Evolutionary conservation across 768 basidiomycete genomes (phyloP).

Genomic region (Daedaleopsis sinensis): DNA sequence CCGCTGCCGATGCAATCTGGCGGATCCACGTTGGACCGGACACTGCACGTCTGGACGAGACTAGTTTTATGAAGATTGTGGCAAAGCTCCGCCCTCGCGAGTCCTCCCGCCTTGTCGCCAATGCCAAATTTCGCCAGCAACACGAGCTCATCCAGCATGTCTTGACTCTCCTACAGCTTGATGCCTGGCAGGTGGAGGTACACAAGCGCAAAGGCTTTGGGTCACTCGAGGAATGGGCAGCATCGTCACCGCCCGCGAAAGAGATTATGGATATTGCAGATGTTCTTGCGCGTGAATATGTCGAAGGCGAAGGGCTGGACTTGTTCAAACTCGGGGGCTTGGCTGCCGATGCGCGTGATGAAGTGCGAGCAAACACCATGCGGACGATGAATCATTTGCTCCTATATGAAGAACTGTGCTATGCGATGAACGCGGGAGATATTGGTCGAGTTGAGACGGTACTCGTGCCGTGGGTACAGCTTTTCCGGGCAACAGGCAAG

Average conservation of each 20-base stretch:
- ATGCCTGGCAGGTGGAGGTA: constrained; percentile 34
- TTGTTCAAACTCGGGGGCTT: background rate
- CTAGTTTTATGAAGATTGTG: constrained; percentile 17
- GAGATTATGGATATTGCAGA: constrained; percentile 28
- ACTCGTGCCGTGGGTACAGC: constrained; percentile 31
- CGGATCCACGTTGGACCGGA: background rate
- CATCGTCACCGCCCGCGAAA: constrained; percentile 31
- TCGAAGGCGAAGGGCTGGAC: constrained; percentile 16
- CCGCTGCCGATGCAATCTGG: no score
- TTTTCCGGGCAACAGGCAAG: constrained; percentile 36
- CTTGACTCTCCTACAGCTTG: constrained; percentile 5
- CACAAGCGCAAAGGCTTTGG: constrained; percentile 1
- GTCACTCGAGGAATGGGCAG: constrained; percentile 35
- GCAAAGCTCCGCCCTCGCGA: constrained; percentile 30
- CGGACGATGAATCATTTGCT: constrained; percentile 37
- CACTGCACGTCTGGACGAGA: constrained; percentile 17
- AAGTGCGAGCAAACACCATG: constrained; percentile 37
- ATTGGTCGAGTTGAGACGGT: constrained; percentile 36
- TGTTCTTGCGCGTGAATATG: constrained; percentile 13
- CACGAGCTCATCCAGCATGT: constrained; percentile 34
- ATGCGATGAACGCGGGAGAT: constrained; percentile 34
- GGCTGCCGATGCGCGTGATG: constrained; percentile 26
- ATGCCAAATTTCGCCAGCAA: constrained; percentile 34
- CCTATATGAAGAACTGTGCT: constrained; percentile 43
- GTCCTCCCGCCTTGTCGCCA: constrained; percentile 23